Conservation (phyloP, 129 eudicot species). For the Erigeron canadensis region DNA sequence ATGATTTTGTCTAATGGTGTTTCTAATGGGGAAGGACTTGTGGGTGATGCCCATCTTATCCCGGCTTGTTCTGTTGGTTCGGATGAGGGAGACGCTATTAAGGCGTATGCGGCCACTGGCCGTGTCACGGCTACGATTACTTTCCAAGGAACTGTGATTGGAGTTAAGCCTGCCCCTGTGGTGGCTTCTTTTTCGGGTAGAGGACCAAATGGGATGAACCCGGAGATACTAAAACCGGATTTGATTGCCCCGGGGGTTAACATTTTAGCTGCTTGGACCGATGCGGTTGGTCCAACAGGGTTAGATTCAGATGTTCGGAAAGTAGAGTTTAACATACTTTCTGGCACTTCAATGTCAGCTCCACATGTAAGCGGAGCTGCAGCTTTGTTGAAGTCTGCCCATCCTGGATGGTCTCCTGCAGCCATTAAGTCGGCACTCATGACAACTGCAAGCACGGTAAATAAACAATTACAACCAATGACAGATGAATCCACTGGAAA, state of each 20-base stretch:
- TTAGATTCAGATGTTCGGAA: slow-evolving; percentile 61
- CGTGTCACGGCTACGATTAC: slow-evolving; percentile 48
- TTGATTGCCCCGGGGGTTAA: slow-evolving; percentile 89
- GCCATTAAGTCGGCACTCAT: slow-evolving; percentile 78
- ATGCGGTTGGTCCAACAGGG: slow-evolving; percentile 86
- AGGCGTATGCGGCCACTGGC: slow-evolving; percentile 48
- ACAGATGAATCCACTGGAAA: slow-evolving; percentile 71
- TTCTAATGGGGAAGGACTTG: slow-evolving; percentile 79
- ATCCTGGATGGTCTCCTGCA: slow-evolving; percentile 89
- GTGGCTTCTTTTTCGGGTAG: slow-evolving; percentile 87
- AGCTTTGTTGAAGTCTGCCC: slow-evolving; percentile 81
- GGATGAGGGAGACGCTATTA: slow-evolving; percentile 61
- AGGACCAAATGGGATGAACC: slow-evolving; percentile 85
- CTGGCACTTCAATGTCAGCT: slow-evolving; percentile 87
- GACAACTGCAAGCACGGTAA: slow-evolving; percentile 66
- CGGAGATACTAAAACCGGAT: slow-evolving; percentile 84
- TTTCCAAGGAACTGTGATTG: slow-evolving; percentile 68
- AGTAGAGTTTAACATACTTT: slow-evolving; percentile 72
- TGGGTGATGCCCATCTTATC: slow-evolving; percentile 80
- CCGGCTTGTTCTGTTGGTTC: slow-evolving; percentile 83
- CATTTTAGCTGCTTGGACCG: slow-evolving; percentile 84
- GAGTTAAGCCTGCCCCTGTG: slow-evolving; percentile 80
- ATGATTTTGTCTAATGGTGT: slow-evolving; percentile 78
- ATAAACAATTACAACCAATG: slow-evolving; percentile 59
- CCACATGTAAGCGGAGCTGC: slow-evolving; percentile 96